Conservation (phyloP, 352 stramenopile species). For the Pythium rishiriense region DNA sequence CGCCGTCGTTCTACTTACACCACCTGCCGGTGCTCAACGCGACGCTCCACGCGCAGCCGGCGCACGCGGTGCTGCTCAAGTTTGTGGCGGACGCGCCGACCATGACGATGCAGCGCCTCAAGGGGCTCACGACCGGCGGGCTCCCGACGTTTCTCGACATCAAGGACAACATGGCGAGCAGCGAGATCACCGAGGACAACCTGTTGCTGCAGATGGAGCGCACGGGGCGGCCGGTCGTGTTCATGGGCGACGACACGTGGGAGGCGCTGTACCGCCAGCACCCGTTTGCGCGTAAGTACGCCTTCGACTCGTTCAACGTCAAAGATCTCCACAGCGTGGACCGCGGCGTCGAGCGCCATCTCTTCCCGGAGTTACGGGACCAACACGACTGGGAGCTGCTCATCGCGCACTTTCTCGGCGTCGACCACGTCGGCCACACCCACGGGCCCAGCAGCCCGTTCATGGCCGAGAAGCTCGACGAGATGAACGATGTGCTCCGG, state of each 20-base stretch:
- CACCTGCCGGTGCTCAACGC: slow-evolving; percentile 83
- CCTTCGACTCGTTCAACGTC: slow-evolving; percentile 98
- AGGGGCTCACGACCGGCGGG: slow-evolving; percentile 96
- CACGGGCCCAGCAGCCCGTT: slow-evolving; percentile 93
- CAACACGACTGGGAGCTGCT: slow-evolving; percentile 72
- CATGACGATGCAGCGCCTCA: slow-evolving; percentile 98
- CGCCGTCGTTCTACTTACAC: slow-evolving; percentile 73
- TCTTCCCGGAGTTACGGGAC: slow-evolving; percentile 66
- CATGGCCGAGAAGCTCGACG: slow-evolving; percentile 94
- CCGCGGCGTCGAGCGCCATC: slow-evolving; percentile 82
- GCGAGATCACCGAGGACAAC: slow-evolving; percentile 95
- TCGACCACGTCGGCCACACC: slow-evolving; percentile 98
- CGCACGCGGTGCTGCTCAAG: slow-evolving; percentile 83
- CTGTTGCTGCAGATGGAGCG: slow-evolving; percentile 89
- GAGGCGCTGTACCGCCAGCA: slow-evolving; percentile 91
- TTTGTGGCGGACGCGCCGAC: slow-evolving; percentile 98
- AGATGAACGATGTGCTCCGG: slow-evolving; percentile 94
- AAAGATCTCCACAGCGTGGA: slow-evolving; percentile 98
- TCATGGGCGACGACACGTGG: slow-evolving; percentile 99
- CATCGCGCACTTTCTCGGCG: slow-evolving; percentile 89
- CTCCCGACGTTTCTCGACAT: slow-evolving; percentile 98
- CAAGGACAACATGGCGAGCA: slow-evolving; percentile 91
- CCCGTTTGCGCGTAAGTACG: slow-evolving; percentile 91
- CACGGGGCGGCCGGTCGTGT: slow-evolving; percentile 75
- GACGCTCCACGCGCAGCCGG: slow-evolving; percentile 48